phyloP scores from a whole-genome alignment of 2,329 filamentous ascomycete species.

The Whalleya microplaca region DNA sequence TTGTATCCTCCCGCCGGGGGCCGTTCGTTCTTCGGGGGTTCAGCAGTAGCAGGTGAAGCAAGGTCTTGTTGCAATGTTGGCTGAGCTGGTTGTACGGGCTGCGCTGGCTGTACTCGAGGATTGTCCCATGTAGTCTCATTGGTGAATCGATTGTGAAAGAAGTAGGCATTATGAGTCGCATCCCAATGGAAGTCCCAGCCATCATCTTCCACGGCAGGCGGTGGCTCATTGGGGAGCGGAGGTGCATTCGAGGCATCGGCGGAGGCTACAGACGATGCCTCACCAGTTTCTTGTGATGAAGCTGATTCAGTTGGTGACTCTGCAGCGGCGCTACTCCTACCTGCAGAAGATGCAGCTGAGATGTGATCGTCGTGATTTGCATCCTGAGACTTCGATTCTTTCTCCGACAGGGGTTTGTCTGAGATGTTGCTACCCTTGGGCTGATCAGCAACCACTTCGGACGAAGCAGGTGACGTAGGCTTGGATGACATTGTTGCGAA shows the following conservation, averaged over 20 bases:
- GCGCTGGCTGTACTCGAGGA: slow-evolving; percentile 72
- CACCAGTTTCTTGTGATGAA: slow-evolving; percentile 25
- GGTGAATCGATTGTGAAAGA: slow-evolving; percentile 84
- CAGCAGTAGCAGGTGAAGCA: slow-evolving; percentile 31
- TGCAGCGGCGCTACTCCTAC: slow-evolving; percentile 2
- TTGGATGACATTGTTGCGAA: slow-evolving; percentile 24
- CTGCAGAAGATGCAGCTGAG: slow-evolving; percentile 7
- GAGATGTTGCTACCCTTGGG: slow-evolving; percentile 22
- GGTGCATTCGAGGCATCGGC: slow-evolving; percentile 33
- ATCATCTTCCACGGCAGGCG: slow-evolving; percentile 59
- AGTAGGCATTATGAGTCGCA: slow-evolving; percentile 67
- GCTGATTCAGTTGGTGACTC: slow-evolving; percentile 14
- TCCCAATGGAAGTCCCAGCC: slow-evolving; percentile 88
- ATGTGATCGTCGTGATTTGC: slow-evolving; percentile 20
- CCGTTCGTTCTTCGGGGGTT: slow-evolving; percentile 40
- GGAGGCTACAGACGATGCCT: slow-evolving; percentile 21
- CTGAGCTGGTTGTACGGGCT: too few relatives aligned
- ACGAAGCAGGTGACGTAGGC: slow-evolving; percentile 21
- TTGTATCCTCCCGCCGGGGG: slow-evolving; percentile 79
- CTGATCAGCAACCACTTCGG: slow-evolving; percentile 26
- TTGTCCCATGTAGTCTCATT: slow-evolving; percentile 82
- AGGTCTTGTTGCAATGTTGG: slow-evolving; percentile 27
- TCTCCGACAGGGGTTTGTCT: slow-evolving; percentile 18
- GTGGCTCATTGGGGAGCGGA: slow-evolving; percentile 43
- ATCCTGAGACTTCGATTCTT: slow-evolving; percentile 22